Evolutionary conservation across 176 grass and related monocot genomes (phyloP), one percentile per base, ranked within the genome.

Genomic region (Carex scoparia): DNA sequence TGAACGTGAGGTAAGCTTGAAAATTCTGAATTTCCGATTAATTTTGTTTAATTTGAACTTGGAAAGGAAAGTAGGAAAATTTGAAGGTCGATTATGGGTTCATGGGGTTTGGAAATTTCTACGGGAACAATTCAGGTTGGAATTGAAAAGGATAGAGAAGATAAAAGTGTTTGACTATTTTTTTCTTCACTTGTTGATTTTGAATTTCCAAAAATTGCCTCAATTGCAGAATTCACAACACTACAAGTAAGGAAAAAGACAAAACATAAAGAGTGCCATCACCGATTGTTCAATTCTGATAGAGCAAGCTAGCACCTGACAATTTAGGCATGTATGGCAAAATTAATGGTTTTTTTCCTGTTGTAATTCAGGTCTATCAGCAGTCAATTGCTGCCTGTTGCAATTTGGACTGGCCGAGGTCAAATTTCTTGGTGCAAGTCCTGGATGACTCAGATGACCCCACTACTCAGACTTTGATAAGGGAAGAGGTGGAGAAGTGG

Each of bases 311-410:
- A 74, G 46, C 74, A 33, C 2, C 11, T 8, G 62, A 32, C 4
- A 40, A 65, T 27, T 66, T 69, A 60, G 65, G 85, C 61, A 84
- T 88, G 62, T 77, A 54, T 77, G 3, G 13, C 13, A 8, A 78
- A 55, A 55, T 32, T 78, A 78, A 78, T 3, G 49, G 1, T 86
- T 16, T 79, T 82, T 80, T 40, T 40, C 38, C 38, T 40, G 38
- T 40, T 12, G 68, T 88, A 55, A 16, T 81, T 61, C 87, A 99
- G 97, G 97, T 99, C 58, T 99, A 99, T 84, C 93, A 96, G 53
- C 93, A 95, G 81, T 99, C 97, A n/a, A 96, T 99, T 86, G 97
- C 97, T 16, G 97, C 97, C 1, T 93, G 94, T 27, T 99, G 97
- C 65, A 96, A 91, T 88, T 87, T 99, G 76, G 97, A 99, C 77